Base-by-base conservation (phyloP, 768 basidiomycete species). In the Aureoboletus auriporus region DNA sequence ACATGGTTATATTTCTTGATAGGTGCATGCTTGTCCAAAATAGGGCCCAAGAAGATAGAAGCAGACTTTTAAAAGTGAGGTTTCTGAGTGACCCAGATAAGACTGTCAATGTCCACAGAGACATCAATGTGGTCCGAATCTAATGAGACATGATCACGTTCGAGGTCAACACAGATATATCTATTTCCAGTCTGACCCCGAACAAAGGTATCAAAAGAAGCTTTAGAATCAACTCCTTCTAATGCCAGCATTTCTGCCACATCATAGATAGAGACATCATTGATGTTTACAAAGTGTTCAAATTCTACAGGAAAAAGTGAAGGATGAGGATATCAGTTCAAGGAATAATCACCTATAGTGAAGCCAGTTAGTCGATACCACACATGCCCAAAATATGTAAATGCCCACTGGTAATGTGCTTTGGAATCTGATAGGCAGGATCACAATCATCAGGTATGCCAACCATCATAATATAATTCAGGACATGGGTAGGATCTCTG, bases 1-100 rank as follows among this genome's bases (percentile, higher is more conserved):
- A 53, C 16, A 29, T 60, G 59, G 3, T 60, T 60, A 12, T 60
- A 42, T 14, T 57, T 56, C 0, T 8, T 2, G 0, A 60, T 61
- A 0, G 27, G 44, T 4, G 47, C 16, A 37, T 40, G 39, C 12
- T 38, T 11, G 5, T 52, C 44, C 13, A 46, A 31, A 23, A 49
- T 35, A 0, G 50, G 42, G 1, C 20, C 31, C 9, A 45, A 12
- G 12, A 41, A 48, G 0, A 54, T 29, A 0, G 36, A 35, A 11
- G 42, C 29, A 26, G 44, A 42, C 6, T 10, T 20, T 1, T 3
- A 29, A 31, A 31, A 53, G 0, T 42, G 14, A 0, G 45, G 30
- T 20, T 9, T 13, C 1, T 14, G 41, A 0, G 40, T 52, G 0
- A 4, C 39, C 50, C 50, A 54, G 0, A 54, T 47, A 30, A 54